Conservation (phyloP, 495 filamentous ascomycete species). For the Penicillium canescens region DNA sequence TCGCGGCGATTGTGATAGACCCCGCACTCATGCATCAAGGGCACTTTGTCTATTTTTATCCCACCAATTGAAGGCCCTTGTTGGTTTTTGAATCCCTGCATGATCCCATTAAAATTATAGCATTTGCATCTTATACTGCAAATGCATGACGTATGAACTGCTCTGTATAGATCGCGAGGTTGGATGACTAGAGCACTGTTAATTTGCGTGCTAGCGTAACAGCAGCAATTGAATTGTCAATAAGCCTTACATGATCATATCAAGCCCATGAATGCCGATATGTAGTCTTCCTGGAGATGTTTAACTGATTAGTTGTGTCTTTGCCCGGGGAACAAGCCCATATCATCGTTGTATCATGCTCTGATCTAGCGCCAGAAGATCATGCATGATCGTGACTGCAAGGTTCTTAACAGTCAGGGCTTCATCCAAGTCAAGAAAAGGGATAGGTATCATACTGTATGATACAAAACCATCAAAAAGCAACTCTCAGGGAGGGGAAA, state of each 20-base stretch:
- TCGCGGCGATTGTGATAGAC: neutral
- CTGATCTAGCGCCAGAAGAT: neutral
- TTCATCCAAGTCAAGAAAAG: neutral
- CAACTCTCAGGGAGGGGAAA: neutral
- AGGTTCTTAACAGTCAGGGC: neutral
- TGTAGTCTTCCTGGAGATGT: too few relatives aligned
- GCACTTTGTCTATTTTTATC: neutral
- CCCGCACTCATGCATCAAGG: neutral
- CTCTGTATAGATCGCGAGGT: too few relatives aligned
- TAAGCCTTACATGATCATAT: too few relatives aligned
- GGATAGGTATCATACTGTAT: neutral
- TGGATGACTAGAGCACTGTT: too few relatives aligned
- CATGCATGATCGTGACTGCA: neutral
- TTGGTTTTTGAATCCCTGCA: neutral
- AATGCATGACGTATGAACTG: too few relatives aligned
- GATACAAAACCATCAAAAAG: neutral
- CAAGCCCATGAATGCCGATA: too few relatives aligned
- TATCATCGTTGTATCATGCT: neutral
- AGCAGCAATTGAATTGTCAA: too few relatives aligned
- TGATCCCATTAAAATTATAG: too few relatives aligned
- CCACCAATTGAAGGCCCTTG: neutral
- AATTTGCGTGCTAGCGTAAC: too few relatives aligned
- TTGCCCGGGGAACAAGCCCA: too few relatives aligned
- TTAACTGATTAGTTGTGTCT: too few relatives aligned
- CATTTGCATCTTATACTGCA: too few relatives aligned